These are phyloP conservation scores for Diaporthe citriasiana DNA, from an alignment of 2,329 filamentous ascomycete species.

Conservation along the genomic window DNA sequence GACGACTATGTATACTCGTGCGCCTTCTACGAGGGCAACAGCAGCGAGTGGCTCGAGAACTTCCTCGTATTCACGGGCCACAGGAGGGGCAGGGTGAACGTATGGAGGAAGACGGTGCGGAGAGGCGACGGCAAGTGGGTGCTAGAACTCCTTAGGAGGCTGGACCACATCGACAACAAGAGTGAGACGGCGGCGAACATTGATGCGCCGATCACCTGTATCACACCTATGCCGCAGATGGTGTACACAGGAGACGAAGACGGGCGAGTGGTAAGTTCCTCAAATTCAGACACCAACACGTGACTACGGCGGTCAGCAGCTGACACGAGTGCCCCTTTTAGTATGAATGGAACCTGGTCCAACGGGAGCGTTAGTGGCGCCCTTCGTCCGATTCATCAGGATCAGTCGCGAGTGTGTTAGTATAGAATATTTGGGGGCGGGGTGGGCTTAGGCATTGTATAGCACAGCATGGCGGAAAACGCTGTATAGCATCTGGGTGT, in stretches of 20 bases:
- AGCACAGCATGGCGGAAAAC: conserved; percentile 3
- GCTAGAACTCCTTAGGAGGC: conserved; percentile 81
- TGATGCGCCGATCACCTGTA: conserved; percentile 84
- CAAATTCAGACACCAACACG: background rate
- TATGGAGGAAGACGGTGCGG: conserved; percentile 71
- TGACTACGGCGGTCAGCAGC: background rate
- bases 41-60: conserved; percentile 92
- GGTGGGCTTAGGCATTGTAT: background rate
- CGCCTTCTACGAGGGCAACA: conserved; percentile 92
- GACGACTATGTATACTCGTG: conserved; percentile 87
- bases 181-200: conserved; percentile 71
- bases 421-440: conserved; percentile 15
- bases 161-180: conserved; percentile 83
- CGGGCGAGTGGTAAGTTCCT: conserved; percentile 82
- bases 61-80: conserved; percentile 93
- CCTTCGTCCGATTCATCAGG: conserved; percentile 8
- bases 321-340: conserved; percentile 47
- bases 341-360: conserved; percentile 76
- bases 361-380: conserved; percentile 63
- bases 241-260: conserved; percentile 97
- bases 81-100: conserved; percentile 84
- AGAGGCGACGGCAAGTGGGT: conserved; percentile 76
- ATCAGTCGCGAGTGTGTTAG: conserved; percentile 12
- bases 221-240: conserved; percentile 84
- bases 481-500: conserved; percentile 8